Percentiles rank a stretch among this genome's conserved stretches.
Conservation (phyloP, 164 flowering plant genomes). For the Amborella trichopoda region DNA sequence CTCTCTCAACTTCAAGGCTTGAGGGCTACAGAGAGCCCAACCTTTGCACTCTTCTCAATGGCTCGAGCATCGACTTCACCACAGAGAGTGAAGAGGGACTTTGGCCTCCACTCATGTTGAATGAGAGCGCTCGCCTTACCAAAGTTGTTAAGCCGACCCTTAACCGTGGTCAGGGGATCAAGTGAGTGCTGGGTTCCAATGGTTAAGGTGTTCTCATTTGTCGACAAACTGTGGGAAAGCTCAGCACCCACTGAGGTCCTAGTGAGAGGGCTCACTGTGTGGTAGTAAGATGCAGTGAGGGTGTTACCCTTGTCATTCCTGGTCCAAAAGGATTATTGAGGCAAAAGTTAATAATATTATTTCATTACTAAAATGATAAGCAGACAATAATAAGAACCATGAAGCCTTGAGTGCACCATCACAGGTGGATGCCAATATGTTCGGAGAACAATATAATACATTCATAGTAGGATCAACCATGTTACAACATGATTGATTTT, state of each 20-base stretch:
- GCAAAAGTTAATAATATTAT: too few relatives aligned
- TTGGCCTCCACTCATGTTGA: slow-evolving; percentile 61
- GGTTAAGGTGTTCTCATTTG: slow-evolving; percentile 32
- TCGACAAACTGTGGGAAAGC: slow-evolving; percentile 32
- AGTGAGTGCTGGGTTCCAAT: slow-evolving; percentile 49
- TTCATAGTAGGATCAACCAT: too few relatives aligned
- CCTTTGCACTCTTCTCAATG: slow-evolving; percentile 45
- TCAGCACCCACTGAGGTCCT: slow-evolving; percentile 54
- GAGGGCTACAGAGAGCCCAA: slow-evolving; percentile 46
- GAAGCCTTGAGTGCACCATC: too few relatives aligned
- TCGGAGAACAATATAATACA: too few relatives aligned
- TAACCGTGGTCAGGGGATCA: slow-evolving; percentile 40
- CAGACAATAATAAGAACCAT: too few relatives aligned
- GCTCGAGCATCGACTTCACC: slow-evolving; percentile 52
- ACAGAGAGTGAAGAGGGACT: slow-evolving; percentile 41
- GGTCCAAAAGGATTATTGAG: too few relatives aligned
- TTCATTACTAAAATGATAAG: too few relatives aligned
- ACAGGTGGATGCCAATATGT: too few relatives aligned
- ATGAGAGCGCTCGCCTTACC: slow-evolving; percentile 41
- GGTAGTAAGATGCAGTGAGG: slow-evolving; percentile 43
- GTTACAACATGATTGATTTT: too few relatives aligned
- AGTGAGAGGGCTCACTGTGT: slow-evolving; percentile 26
- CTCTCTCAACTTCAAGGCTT: slow-evolving; percentile 29
- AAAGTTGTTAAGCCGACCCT: slow-evolving; percentile 43
- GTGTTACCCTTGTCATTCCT: slow-evolving; percentile 53